These are phyloP conservation scores for Diplodia intermedia DNA, from an alignment of 2,329 filamentous ascomycete genomes.

Conservation along the genomic window DNA sequence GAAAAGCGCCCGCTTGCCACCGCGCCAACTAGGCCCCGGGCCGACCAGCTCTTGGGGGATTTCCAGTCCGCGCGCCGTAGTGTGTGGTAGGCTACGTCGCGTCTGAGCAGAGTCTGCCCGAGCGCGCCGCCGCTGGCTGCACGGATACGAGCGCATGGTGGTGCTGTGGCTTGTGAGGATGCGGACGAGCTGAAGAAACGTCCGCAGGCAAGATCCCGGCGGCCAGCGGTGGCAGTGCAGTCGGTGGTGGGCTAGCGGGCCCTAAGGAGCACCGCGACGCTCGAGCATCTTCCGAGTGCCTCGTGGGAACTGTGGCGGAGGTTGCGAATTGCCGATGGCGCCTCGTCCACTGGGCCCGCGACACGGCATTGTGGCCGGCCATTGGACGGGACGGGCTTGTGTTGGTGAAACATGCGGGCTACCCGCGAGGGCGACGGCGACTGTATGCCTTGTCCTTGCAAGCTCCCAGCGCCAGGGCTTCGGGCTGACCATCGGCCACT, in stretches of 20 bases:
- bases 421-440: no score
- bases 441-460: conserved; percentile 5
- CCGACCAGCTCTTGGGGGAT: conserved; percentile 30
- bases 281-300: conserved; percentile 2
- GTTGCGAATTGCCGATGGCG: not conserved
- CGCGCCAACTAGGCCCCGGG: conserved; percentile 20
- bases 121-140: conserved; percentile 10
- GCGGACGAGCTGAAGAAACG: not conserved
- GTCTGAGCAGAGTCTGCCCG: conserved; percentile 12
- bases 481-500: conserved; percentile 7
- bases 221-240: conserved; percentile 17
- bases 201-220: conserved; percentile 21
- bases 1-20: conserved; percentile 26
- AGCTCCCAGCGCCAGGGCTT: conserved; percentile 2
- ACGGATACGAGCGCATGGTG: conserved; percentile 17
- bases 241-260: conserved; percentile 13
- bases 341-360: no score
- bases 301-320: not conserved
- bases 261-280: not conserved
- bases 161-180: conserved; percentile 14
- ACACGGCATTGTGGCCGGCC: not conserved
- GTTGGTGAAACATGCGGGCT: conserved; percentile 14
- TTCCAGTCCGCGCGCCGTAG: conserved; percentile 24
- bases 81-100: conserved; percentile 1
- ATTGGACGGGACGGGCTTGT: not conserved